Conservation (phyloP, 2,329 filamentous ascomycete genomes). For the Talaromyces albobiverticillius region DNA sequence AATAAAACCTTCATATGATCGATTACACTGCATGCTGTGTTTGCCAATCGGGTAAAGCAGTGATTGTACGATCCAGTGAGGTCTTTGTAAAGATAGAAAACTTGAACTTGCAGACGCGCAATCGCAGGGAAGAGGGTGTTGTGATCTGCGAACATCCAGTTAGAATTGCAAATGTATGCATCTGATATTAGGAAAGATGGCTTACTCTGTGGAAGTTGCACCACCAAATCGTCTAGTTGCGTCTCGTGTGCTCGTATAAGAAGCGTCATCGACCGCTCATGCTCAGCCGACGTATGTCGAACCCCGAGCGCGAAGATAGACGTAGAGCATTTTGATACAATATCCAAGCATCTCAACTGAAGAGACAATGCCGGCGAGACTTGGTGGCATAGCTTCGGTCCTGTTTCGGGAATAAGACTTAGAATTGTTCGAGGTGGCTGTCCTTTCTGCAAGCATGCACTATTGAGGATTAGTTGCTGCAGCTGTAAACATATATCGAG, state of each 20-base stretch:
- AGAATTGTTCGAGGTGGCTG: constrained; percentile 32
- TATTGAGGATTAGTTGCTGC: constrained; percentile 16
- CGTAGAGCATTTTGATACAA: constrained; percentile 34
- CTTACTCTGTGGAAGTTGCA: constrained; percentile 30
- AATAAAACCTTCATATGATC: constrained; percentile 25
- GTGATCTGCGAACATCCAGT: constrained; percentile 23
- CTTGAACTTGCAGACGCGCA: constrained; percentile 33
- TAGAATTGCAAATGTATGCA: neutral
- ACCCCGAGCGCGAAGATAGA: constrained; percentile 38
- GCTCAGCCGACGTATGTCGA: constrained; percentile 35
- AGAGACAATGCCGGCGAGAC: constrained; percentile 33
- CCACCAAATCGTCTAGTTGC: constrained; percentile 35
- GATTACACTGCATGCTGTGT: constrained; percentile 30
- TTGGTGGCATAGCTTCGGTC: constrained; percentile 31
- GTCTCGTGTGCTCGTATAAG: constrained; percentile 35
- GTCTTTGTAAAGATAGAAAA: constrained; percentile 36
- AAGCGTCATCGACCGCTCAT: constrained; percentile 37
- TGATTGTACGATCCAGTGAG: constrained; percentile 25
- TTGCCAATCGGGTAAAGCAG: constrained; percentile 25
- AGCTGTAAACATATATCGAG: neutral
- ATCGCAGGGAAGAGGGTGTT: constrained; percentile 28
- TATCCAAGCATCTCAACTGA: constrained; percentile 37
- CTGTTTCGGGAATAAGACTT: constrained; percentile 35
- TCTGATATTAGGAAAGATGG: neutral
- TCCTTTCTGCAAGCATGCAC: constrained; percentile 37